Evolutionary conservation across 495 filamentous ascomycete genomes (phyloP).

Genomic region (Lepidopterella palustris): DNA sequence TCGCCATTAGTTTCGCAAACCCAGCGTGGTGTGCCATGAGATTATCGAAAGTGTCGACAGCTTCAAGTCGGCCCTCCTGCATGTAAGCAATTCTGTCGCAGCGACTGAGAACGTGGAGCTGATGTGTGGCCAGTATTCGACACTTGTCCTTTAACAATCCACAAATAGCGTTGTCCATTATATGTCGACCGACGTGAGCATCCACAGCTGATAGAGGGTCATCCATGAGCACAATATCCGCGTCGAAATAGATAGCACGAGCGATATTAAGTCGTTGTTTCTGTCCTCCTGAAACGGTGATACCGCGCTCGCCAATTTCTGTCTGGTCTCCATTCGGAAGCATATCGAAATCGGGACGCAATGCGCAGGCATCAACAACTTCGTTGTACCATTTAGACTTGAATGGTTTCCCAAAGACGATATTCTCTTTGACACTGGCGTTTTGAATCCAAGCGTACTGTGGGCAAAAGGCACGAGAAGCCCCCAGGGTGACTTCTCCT

Average conservation of each 20-base stretch:
- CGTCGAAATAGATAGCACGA: conserved; percentile 49
- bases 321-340: conserved; percentile 65
- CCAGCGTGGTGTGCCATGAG: conserved; percentile 67
- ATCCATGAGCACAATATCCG: conserved; percentile 47
- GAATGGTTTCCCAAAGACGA: conserved; percentile 80
- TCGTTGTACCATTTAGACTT: conserved; percentile 57
- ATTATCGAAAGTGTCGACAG: conserved; percentile 81
- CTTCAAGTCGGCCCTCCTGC: conserved; percentile 74
- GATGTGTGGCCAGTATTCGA: conserved; percentile 87
- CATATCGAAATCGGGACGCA: conserved; percentile 69
- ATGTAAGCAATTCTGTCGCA: conserved; percentile 91
- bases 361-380: conserved; percentile 58
- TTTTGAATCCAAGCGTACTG: conserved; percentile 99
- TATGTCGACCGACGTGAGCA: conserved; percentile 66
- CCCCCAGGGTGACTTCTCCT: conserved; percentile 68
- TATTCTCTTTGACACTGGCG: conserved; percentile 75
- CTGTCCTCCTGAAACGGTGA: conserved; percentile 77
- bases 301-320: conserved; percentile 73
- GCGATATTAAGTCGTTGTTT: conserved; percentile 68
- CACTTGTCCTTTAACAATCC: conserved; percentile 85
- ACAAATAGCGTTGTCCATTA: conserved; percentile 92
- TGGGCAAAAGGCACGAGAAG: conserved; percentile 79
- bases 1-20: conserved; percentile 78
- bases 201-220: conserved; percentile 51
- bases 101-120: conserved; percentile 82